Conservation (phyloP, 768 basidiomycete species). For the Crucibulum laeve region DNA sequence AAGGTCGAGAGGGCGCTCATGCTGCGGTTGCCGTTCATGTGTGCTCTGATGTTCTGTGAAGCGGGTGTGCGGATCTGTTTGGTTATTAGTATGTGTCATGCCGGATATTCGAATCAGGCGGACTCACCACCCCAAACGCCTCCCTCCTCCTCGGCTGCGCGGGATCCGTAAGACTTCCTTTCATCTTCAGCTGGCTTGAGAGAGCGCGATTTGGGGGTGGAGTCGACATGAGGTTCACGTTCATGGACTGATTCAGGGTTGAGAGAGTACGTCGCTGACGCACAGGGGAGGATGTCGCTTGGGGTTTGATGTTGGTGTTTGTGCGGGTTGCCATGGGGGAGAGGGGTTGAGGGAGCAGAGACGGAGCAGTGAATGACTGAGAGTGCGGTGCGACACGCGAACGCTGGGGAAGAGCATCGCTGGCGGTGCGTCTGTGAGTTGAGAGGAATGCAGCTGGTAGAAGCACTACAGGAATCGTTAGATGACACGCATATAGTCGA, state of each 20-base stretch:
- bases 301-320: slow-evolving; percentile 19
- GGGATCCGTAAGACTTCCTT: slow-evolving; percentile 73
- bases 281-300: slow-evolving; percentile 25
- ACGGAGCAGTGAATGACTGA: slow-evolving; percentile 26
- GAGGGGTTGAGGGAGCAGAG: slow-evolving; percentile 16
- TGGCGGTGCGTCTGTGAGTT: slow-evolving; percentile 23
- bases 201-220: slow-evolving; percentile 65
- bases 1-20: neutral
- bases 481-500: slow-evolving; percentile 5
- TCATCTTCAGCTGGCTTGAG: slow-evolving; percentile 51
- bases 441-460: slow-evolving; percentile 58
- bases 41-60: slow-evolving; percentile 21
- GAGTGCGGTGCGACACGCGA: slow-evolving; percentile 58
- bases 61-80: slow-evolving; percentile 27
- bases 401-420: slow-evolving; percentile 37
- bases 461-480: slow-evolving; percentile 33
- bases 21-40: neutral
- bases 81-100: slow-evolving; percentile 3
- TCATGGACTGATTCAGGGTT: slow-evolving; percentile 26
- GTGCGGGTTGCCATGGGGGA: slow-evolving; percentile 31
- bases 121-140: slow-evolving; percentile 33
- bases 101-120: slow-evolving; percentile 16
- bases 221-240: slow-evolving; percentile 45
- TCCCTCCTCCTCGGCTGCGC: slow-evolving; percentile 46
- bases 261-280: slow-evolving; percentile 24